These are phyloP conservation scores for Lachancea quebecensis DNA, from an alignment of 805 yeast genomes.

Conservation along the genomic window DNA sequence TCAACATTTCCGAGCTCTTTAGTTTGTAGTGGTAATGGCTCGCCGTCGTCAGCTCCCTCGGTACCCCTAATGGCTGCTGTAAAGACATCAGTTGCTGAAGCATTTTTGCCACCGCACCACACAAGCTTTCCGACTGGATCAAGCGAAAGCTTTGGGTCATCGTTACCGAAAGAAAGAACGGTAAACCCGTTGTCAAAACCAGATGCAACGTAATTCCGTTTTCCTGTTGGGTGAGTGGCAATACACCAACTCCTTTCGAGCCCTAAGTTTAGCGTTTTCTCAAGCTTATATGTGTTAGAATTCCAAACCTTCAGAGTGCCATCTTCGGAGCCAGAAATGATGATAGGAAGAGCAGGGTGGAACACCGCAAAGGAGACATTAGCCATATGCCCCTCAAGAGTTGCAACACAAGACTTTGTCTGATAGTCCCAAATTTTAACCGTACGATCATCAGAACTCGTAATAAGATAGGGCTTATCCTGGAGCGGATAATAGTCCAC, in stretches of 20 bases:
- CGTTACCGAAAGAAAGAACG: slow-evolving; percentile 85
- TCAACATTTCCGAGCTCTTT: slow-evolving; percentile 95
- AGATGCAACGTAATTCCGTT: slow-evolving; percentile 73
- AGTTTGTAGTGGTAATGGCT: slow-evolving; percentile 62
- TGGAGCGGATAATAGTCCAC: slow-evolving; percentile 96
- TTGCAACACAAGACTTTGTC: slow-evolving; percentile 91
- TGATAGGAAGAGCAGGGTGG: slow-evolving; percentile 95
- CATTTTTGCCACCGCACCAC: slow-evolving; percentile 69
- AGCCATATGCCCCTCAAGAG: slow-evolving; percentile 86
- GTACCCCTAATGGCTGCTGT: slow-evolving; percentile 70
- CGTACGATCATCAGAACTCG: slow-evolving; percentile 85
- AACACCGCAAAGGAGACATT: slow-evolving; percentile 95
- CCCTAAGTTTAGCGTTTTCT: slow-evolving; percentile 83
- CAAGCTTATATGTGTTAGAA: slow-evolving; percentile 86
- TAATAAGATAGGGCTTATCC: slow-evolving; percentile 92
- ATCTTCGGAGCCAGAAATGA: slow-evolving; percentile 95
- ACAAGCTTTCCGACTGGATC: slow-evolving; percentile 88
- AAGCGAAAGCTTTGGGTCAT: slow-evolving; percentile 89
- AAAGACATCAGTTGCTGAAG: slow-evolving; percentile 61
- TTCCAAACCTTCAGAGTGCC: slow-evolving; percentile 94
- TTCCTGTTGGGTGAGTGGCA: slow-evolving; percentile 54
- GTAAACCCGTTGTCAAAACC: slow-evolving; percentile 95
- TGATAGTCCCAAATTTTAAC: slow-evolving; percentile 95
- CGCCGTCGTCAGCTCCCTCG: slow-evolving; percentile 73
- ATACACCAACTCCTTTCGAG: slow-evolving; percentile 97